Percentiles rank a stretch among this genome's conserved stretches.
Evolutionary conservation across 164 flowering plant species (phyloP).

Genomic region (Vitis riparia): DNA sequence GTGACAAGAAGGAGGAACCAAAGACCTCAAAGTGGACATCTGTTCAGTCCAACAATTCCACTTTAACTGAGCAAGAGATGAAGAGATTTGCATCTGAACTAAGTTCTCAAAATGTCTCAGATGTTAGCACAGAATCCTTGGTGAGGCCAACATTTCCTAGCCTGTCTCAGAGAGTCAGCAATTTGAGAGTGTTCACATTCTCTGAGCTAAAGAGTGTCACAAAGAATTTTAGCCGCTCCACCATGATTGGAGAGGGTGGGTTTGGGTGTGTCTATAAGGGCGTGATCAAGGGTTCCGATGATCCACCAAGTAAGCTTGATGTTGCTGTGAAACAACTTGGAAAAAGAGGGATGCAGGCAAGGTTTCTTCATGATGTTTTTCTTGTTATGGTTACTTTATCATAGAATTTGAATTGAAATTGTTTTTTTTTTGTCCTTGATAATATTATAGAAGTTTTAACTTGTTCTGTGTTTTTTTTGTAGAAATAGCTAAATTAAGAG

Average conservation of each 20-base stretch:
- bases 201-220: slow-evolving; percentile 74
- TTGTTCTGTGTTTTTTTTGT: neutral
- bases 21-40: slow-evolving; percentile 37
- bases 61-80: slow-evolving; percentile 34
- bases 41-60: slow-evolving; percentile 33
- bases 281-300: slow-evolving; percentile 51
- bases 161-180: slow-evolving; percentile 57
- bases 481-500: neutral
- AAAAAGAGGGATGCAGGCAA: slow-evolving; percentile 83
- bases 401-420: neutral
- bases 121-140: slow-evolving; percentile 57
- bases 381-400: neutral
- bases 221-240: slow-evolving; percentile 68
- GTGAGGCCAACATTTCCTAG: slow-evolving; percentile 39
- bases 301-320: slow-evolving; percentile 50
- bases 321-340: slow-evolving; percentile 89
- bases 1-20: slow-evolving; percentile 50
- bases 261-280: slow-evolving; percentile 91
- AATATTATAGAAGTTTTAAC: neutral
- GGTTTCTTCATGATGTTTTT: slow-evolving; percentile 12
- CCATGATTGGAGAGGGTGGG: slow-evolving; percentile 92
- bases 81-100: slow-evolving; percentile 58
- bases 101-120: slow-evolving; percentile 62
- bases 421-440: neutral
- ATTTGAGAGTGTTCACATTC: slow-evolving; percentile 69